A percentile compares a stretch with the other conserved stretches of the same genome.
Evolutionary conservation across 2,329 filamentous ascomycete genomes (phyloP).

Genomic region (Scedosporium boydii): DNA sequence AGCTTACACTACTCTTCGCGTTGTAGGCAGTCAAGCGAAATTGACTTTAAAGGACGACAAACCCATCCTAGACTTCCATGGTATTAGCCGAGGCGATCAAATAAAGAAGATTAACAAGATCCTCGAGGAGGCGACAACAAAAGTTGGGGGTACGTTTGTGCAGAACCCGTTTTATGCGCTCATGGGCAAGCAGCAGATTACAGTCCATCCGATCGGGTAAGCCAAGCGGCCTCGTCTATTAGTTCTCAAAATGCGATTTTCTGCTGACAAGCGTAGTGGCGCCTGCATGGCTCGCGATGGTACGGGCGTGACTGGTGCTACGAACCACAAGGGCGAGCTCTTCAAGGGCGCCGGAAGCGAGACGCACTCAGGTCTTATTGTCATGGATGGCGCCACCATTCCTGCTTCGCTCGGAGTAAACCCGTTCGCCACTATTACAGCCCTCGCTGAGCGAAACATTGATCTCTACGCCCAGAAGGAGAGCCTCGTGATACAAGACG

Average conservation of each 20-base stretch:
- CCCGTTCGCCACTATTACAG: conserved; percentile 60
- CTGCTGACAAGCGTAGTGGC: conserved; percentile 31
- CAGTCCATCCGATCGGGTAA: conserved; percentile 56
- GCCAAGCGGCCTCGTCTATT: conserved; percentile 12
- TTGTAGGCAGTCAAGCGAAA: conserved; percentile 44
- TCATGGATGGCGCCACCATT: conserved; percentile 52
- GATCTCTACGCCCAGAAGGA: conserved; percentile 35
- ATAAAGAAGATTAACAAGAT: conserved; percentile 42
- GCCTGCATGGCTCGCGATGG: conserved; percentile 53
- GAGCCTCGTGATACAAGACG: conserved; percentile 32
- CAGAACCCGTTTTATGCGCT: conserved; percentile 48
- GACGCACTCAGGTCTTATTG: conserved; percentile 47
- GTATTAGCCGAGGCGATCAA: conserved; percentile 46
- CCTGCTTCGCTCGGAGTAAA: conserved; percentile 56
- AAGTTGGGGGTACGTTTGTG: conserved; percentile 51
- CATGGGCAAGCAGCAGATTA: conserved; percentile 48
- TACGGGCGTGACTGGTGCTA: conserved; percentile 46
- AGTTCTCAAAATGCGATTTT: not conserved
- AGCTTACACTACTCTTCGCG: not conserved
- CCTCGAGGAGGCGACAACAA: conserved; percentile 43
- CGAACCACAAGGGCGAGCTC: conserved; percentile 51
- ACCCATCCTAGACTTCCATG: conserved; percentile 49
- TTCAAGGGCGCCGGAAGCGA: conserved; percentile 43
- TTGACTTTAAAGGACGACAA: conserved; percentile 50
- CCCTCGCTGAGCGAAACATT: conserved; percentile 55